Conservation (phyloP, 441 rosid species). For the Hura crepitans region DNA sequence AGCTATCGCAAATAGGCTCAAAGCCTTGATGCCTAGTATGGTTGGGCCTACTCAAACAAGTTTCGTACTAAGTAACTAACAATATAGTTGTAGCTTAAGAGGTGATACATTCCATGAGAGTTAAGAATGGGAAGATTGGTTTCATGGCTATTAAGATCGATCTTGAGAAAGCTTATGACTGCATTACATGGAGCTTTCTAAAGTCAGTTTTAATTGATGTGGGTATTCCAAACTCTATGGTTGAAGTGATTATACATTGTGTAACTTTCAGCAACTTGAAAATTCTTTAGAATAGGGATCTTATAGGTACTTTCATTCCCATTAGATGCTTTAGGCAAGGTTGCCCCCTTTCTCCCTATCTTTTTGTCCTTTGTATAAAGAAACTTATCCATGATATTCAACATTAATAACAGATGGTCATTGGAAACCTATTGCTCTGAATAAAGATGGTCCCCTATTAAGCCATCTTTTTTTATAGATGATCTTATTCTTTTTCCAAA, state of each 20-base stretch:
- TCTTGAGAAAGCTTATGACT: background rate
- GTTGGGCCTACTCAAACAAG: too few species aligned
- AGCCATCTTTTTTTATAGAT: too few species aligned
- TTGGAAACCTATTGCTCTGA: too few species aligned
- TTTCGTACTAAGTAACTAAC: too few species aligned
- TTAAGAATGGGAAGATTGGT: background rate
- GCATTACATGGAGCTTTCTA: background rate
- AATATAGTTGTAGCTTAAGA: background rate
- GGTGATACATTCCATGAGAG: background rate
- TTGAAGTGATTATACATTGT: background rate
- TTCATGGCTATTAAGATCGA: background rate
- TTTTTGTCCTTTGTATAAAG: background rate
- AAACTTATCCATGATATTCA: background rate
- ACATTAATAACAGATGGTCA: too few species aligned
- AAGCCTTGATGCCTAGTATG: too few species aligned
- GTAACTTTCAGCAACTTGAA: background rate
- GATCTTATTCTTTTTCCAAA: too few species aligned
- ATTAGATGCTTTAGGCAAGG: background rate
- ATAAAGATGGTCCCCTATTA: too few species aligned
- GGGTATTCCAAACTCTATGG: background rate
- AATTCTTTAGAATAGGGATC: background rate
- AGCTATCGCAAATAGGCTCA: too few species aligned
- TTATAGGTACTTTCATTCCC: background rate
- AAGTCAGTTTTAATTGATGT: background rate
- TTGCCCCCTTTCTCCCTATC: background rate